phyloP scores from a whole-genome alignment of 2,329 filamentous ascomycete species.

The Colletotrichum gigasporum region DNA sequence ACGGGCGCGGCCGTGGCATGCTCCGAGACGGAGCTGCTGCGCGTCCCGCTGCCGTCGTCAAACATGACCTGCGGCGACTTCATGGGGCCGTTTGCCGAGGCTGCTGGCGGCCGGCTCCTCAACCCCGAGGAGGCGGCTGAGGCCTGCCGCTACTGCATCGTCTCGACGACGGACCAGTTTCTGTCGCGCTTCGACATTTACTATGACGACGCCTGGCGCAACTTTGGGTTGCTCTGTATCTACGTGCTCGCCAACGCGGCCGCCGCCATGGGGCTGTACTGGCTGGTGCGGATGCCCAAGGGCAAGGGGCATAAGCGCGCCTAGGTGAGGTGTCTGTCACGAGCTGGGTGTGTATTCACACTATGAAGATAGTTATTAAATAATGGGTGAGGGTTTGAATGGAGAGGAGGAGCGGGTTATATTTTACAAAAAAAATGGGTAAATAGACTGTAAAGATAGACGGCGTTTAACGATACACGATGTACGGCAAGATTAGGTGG shows the following conservation, averaged over 20 bases:
- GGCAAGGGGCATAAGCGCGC: no score
- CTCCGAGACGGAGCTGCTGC: constrained; percentile 54
- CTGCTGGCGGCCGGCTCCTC: constrained; percentile 57
- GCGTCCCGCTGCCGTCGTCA: constrained; percentile 60
- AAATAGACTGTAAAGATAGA: no score
- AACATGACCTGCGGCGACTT: constrained; percentile 63
- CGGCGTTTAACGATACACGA: no score
- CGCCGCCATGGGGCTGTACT: constrained; percentile 59
- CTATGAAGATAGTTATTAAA: no score
- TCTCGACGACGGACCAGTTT: constrained; percentile 47
- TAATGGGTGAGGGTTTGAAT: no score
- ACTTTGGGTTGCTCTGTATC: constrained; percentile 62
- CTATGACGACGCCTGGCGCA: constrained; percentile 60
- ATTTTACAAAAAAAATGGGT: no score
- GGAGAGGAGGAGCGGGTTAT: no score
- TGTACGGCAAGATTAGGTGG: no score
- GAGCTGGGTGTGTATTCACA: no score
- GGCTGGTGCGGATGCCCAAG: constrained; percentile 46
- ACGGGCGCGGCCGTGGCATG: constrained; percentile 34
- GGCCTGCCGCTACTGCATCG: constrained; percentile 54
- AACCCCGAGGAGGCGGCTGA: constrained; percentile 51
- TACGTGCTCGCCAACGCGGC: constrained; percentile 59
- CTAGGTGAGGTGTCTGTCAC: no score
- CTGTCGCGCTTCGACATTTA: constrained; percentile 49
- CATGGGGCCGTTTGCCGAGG: constrained; percentile 50